Conservation (phyloP, 2,329 filamentous ascomycete genomes). For the Epichloe scottii region DNA sequence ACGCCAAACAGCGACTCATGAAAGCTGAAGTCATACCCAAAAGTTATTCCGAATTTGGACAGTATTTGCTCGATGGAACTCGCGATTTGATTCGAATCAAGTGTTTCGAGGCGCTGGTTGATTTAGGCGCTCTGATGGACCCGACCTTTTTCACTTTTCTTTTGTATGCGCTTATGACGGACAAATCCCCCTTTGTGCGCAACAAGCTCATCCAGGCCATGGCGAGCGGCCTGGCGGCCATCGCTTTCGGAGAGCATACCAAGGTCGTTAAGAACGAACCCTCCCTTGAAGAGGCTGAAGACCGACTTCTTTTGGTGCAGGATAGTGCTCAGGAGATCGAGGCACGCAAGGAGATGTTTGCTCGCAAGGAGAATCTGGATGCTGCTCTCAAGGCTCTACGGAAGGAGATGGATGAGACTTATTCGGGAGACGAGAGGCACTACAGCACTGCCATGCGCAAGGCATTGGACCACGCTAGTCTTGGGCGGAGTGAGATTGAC, state of each 20-base stretch:
- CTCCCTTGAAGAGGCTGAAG: conserved; percentile 23
- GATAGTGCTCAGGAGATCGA: conserved; percentile 37
- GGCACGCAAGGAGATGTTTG: conserved; percentile 49
- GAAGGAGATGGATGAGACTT: conserved; percentile 32
- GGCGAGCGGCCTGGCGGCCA: conserved; percentile 45
- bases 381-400: conserved; percentile 35
- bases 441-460: conserved; percentile 31
- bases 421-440: conserved; percentile 23
- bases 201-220: conserved; percentile 47
- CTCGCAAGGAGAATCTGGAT: conserved; percentile 50
- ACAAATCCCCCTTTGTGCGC: conserved; percentile 51
- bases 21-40: conserved; percentile 47
- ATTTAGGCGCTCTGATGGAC: conserved; percentile 48
- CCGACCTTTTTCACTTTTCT: conserved; percentile 43
- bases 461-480: conserved; percentile 26
- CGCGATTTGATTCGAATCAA: conserved; percentile 52
- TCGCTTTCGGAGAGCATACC: conserved; percentile 50
- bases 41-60: conserved; percentile 43
- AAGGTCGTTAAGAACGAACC: conserved; percentile 30
- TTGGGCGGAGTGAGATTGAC: conserved; percentile 29
- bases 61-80: conserved; percentile 54
- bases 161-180: conserved; percentile 45
- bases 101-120: conserved; percentile 50
- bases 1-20: conserved; percentile 51
- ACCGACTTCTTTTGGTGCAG: conserved; percentile 27